Conservation (phyloP, 2,329 filamentous ascomycete genomes). For the Trichoderma pleuroti region DNA sequence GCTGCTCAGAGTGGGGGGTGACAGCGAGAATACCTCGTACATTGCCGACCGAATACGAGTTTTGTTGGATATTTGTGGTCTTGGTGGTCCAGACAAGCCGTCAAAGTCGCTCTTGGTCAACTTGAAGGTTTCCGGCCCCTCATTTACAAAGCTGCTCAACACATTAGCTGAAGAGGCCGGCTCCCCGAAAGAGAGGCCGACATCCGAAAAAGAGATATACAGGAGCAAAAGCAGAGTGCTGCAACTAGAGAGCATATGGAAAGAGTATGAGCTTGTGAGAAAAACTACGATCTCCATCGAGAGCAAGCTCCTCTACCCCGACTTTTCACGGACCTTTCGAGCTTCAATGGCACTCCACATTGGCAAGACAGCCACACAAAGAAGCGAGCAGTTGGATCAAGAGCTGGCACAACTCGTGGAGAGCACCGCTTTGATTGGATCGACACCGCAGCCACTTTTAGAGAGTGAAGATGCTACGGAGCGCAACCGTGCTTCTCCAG, state of each 20-base stretch:
- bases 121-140: slow-evolving; percentile 26
- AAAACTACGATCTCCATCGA: slow-evolving; percentile 33
- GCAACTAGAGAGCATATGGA: slow-evolving; percentile 35
- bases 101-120: slow-evolving; percentile 23
- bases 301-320: slow-evolving; percentile 34
- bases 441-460: neutral
- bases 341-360: slow-evolving; percentile 30
- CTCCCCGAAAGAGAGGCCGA: slow-evolving; percentile 4
- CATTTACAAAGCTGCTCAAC: slow-evolving; percentile 26
- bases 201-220: neutral
- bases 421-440: neutral
- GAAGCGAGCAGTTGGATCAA: slow-evolving; percentile 24
- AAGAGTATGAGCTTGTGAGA: slow-evolving; percentile 30
- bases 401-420: slow-evolving; percentile 21
- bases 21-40: slow-evolving; percentile 24
- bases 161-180: slow-evolving; percentile 22
- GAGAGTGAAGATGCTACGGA: neutral
- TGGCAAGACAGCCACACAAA: slow-evolving; percentile 23
- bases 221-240: slow-evolving; percentile 28
- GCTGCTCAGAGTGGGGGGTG: slow-evolving; percentile 26
- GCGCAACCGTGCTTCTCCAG: neutral
- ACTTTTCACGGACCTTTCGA: slow-evolving; percentile 30
- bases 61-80: slow-evolving; percentile 37
- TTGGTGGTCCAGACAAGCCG: slow-evolving; percentile 20
- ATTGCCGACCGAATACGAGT: slow-evolving; percentile 33